Evolutionary conservation across 192 early-diverging fungal genomes (phyloP).

Genomic region (Phlyctochytrium bullatum): DNA sequence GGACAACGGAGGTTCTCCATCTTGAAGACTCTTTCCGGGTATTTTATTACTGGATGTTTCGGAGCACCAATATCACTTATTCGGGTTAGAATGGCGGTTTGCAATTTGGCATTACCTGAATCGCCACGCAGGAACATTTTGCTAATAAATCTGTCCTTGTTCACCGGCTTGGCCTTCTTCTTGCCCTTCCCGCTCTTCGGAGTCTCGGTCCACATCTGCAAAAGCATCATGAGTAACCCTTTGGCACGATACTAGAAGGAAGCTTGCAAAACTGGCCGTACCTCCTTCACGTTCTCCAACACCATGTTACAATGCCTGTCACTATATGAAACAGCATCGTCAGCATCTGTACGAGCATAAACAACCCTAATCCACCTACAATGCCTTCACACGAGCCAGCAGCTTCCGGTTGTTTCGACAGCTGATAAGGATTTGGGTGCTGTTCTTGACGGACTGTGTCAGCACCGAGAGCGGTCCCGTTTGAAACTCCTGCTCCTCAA

Average conservation of each 20-base stretch:
- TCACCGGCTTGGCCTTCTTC: slow-evolving; percentile 93
- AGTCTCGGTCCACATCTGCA: slow-evolving; percentile 93
- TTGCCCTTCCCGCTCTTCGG: slow-evolving; percentile 86
- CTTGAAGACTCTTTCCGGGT: no score
- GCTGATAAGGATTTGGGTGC: slow-evolving; percentile 93
- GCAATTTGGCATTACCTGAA: no score
- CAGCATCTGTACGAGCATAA: slow-evolving; percentile 1
- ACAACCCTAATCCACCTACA: slow-evolving; percentile 52
- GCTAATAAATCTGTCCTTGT: slow-evolving; percentile 97
- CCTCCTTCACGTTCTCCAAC: slow-evolving; percentile 98
- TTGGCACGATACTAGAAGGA: not conserved
- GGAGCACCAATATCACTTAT: no score
- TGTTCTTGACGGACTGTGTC: slow-evolving; percentile 85
- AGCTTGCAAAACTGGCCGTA: slow-evolving; percentile 9
- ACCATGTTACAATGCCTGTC: slow-evolving; percentile 99
- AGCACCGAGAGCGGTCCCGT: slow-evolving; percentile 97
- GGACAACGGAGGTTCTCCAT: no score
- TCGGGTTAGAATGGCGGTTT: no score
- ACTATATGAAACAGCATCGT: slow-evolving; percentile 22
- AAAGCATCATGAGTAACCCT: not conserved
- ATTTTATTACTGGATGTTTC: no score
- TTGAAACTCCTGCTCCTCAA: slow-evolving; percentile 94
- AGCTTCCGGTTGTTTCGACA: slow-evolving; percentile 98
- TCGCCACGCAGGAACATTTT: slow-evolving; percentile 99
- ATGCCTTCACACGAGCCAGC: slow-evolving; percentile 96